phyloP scores from a whole-genome alignment of 352 stramenopile genomes.

The Globisporangium paddicum region DNA sequence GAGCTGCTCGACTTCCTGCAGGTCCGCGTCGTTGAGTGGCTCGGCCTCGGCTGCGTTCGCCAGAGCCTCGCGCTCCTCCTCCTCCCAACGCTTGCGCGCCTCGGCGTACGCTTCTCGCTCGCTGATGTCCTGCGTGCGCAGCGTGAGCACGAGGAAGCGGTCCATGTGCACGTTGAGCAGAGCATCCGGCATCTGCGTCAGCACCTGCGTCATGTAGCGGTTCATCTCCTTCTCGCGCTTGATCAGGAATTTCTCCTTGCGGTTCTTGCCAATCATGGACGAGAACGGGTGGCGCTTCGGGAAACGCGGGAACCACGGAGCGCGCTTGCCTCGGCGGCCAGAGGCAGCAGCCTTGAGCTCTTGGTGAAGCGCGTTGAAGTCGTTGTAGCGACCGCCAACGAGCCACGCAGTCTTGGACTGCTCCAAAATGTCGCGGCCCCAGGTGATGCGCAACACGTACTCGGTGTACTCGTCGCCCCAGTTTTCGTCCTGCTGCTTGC shows the following conservation, averaged over 20 bases:
- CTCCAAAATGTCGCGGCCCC: constrained; percentile 85
- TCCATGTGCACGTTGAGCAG: constrained; percentile 88
- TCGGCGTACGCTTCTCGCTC: constrained; percentile 87
- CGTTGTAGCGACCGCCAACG: constrained; percentile 85
- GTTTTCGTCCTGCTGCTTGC: constrained; percentile 87
- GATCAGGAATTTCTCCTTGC: constrained; percentile 90
- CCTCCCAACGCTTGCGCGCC: constrained; percentile 83
- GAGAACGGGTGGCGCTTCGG: constrained; percentile 89
- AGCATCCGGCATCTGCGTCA: constrained; percentile 88
- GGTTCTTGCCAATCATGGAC: constrained; percentile 89
- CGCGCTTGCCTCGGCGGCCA: constrained; percentile 78
- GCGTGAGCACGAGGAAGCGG: constrained; percentile 85
- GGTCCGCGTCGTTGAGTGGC: constrained; percentile 81
- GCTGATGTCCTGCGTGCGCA: constrained; percentile 83
- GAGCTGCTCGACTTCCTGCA: constrained; percentile 87
- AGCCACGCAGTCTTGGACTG: constrained; percentile 88
- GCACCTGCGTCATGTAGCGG: constrained; percentile 88
- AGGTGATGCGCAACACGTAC: constrained; percentile 85
- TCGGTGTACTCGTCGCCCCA: constrained; percentile 90
- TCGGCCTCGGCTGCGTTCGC: constrained; percentile 81
- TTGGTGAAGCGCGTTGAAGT: constrained; percentile 88
- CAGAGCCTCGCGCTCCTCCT: constrained; percentile 83
- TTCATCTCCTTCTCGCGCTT: constrained; percentile 90
- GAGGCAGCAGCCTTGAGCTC: constrained; percentile 85
- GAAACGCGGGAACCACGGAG: constrained; percentile 88